Evolutionary conservation across 148 eudicot species (phyloP).

Genomic region (Spergularia marina): DNA sequence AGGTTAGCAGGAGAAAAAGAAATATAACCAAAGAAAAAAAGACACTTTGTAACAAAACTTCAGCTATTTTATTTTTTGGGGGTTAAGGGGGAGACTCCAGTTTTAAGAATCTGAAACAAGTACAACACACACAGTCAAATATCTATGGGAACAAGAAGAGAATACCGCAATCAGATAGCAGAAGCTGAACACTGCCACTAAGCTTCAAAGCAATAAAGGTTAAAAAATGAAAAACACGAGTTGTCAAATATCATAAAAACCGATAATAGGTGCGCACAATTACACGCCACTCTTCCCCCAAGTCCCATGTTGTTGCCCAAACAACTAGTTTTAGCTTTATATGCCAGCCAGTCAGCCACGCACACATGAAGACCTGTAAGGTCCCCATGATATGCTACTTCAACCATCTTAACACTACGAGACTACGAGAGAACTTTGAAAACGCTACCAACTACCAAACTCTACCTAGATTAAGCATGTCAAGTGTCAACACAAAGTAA

Average conservation of each 20-base stretch:
- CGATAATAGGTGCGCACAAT: not conserved
- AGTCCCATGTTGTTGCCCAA: not conserved
- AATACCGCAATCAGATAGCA: conserved; percentile 18
- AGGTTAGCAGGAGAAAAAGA: conserved; percentile 36
- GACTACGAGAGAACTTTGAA: not conserved
- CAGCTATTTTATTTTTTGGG: not conserved
- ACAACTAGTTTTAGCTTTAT: not conserved
- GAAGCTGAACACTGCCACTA: conserved; percentile 23
- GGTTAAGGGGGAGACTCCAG: not conserved
- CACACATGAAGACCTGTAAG: not conserved
- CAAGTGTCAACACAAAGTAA: no score
- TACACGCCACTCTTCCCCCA: no score
- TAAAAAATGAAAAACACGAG: not conserved
- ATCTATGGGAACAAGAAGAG: conserved; percentile 15
- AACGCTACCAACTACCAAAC: not conserved
- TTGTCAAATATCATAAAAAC: not conserved
- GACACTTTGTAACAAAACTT: not conserved
- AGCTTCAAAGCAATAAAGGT: conserved; percentile 3
- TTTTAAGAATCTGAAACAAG: not conserved
- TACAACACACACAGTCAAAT: conserved; percentile 2
- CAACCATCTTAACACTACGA: no score
- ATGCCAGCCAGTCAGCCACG: no score
- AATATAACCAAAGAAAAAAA: not conserved
- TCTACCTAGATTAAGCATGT: not conserved
- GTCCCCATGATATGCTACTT: not conserved